Base-by-base conservation (phyloP, 306 rosid genomes). In the Ammopiptanthus mongolicus region DNA sequence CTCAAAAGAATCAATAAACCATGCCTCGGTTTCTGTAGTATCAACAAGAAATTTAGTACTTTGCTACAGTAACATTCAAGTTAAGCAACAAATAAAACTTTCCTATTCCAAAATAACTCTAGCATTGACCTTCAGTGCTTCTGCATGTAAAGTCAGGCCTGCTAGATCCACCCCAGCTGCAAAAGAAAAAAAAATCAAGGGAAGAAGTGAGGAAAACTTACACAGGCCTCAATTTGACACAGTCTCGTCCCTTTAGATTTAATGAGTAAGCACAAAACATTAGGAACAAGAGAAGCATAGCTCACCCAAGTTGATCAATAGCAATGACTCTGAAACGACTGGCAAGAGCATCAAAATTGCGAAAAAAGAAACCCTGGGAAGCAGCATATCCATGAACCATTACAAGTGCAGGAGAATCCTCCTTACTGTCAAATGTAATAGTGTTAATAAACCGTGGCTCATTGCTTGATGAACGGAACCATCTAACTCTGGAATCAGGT, bases 111-210 rank as follows among this genome's bases (percentile, higher is more conserved):
- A 59, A 63, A 50, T 46, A 71, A 81, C 55, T 78, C 11, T 23
- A 58, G 69, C 68, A 72, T 33, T 55, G 25, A 93, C 99, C 99
- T 89, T 96, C 98, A 13, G 99, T 96, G 84, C 96, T 92, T 90
- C 78, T 85, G 87, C 99, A 96, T 11, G 91, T 87, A 80, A 96
- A 96, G 74, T 96, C 99, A 18, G 99, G 99, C 89, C 99, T 90
- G 85, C 99, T 96, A 77, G 99, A 96, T 76, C 97, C 99, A 68
- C 99, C 99, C 99, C 99, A 96, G 82, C 99, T 96, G 88, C 63
- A 80, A 73, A 80, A 65, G 31, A 31, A 82, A 51, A 74, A 36
- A 25, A 17, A 53, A 41, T 56, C 65, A 77, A 21, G 65, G 31
- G 1, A 76, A 73, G 18, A 19, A 44, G 33, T 33, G 5, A 68